Percentiles rank a stretch among this genome's conserved stretches.
Evolutionary conservation across 2,329 filamentous ascomycete genomes (phyloP).

Genomic region (Corniculantispora saksenae): DNA sequence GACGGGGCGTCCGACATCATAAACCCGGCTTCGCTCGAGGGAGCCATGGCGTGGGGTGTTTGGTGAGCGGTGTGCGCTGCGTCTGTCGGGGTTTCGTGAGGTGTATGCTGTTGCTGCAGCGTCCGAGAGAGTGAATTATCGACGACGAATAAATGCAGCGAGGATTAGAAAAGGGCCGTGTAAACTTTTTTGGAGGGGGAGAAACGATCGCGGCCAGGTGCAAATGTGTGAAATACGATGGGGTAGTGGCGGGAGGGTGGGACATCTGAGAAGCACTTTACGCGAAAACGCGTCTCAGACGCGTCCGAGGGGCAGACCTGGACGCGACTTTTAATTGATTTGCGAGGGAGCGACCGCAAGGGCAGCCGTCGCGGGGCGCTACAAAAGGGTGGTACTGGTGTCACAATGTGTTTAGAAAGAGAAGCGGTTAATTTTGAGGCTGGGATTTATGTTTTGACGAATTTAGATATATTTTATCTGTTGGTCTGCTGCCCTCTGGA

Average conservation of each 20-base stretch:
- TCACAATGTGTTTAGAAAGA: background rate
- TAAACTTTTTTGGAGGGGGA: background rate
- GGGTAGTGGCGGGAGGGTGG: background rate
- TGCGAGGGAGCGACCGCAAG: background rate
- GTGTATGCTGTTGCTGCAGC: background rate
- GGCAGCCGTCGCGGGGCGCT: background rate
- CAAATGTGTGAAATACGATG: slow-evolving; percentile 4
- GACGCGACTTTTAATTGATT: slow-evolving; percentile 20
- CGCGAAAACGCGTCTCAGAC: slow-evolving; percentile 14
- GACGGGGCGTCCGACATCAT: slow-evolving; percentile 59
- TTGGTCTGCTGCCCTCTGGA: no score
- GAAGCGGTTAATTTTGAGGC: background rate
- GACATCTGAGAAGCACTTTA: slow-evolving; percentile 16
- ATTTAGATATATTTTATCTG: background rate
- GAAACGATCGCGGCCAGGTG: background rate
- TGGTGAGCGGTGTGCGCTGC: slow-evolving; percentile 9
- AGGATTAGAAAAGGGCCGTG: background rate
- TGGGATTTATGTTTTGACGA: background rate
- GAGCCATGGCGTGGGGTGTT: slow-evolving; percentile 44
- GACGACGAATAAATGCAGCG: background rate
- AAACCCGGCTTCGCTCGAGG: slow-evolving; percentile 57
- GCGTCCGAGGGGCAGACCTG: slow-evolving; percentile 11
- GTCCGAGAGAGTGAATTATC: background rate
- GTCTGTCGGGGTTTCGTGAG: background rate
- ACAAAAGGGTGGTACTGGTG: background rate